Evolutionary conservation across 768 basidiomycete genomes (phyloP).

Genomic region (Mycena vitilis): DNA sequence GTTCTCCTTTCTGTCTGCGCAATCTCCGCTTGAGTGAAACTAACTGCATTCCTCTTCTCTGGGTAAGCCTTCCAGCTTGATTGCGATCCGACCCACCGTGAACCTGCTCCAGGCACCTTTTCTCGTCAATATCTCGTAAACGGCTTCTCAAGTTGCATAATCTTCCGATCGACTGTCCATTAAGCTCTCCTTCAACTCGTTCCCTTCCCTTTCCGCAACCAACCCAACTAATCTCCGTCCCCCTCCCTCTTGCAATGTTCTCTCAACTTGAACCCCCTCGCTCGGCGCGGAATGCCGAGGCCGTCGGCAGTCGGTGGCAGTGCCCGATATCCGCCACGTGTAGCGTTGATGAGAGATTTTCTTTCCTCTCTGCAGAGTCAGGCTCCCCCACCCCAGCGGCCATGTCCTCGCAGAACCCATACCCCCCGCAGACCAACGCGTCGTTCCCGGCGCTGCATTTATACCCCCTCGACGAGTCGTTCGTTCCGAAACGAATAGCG

Average conservation of each 20-base stretch:
- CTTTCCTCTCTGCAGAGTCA: not conserved
- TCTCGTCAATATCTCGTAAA: not conserved
- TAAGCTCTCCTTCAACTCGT: not conserved
- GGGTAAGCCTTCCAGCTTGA: too few species aligned
- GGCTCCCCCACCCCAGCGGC: not conserved
- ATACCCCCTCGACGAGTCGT: constrained; percentile 94
- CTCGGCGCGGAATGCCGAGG: not conserved
- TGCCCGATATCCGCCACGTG: constrained; percentile 13
- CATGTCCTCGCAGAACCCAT: constrained; percentile 22
- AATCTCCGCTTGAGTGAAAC: constrained; percentile 1
- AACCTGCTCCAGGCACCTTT: not conserved
- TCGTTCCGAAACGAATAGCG: constrained; percentile 93
- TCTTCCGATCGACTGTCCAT: not conserved
- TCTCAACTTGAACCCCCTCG: not conserved
- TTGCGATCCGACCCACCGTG: too few species aligned
- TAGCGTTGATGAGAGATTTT: constrained; percentile 26
- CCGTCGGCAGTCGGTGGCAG: not conserved
- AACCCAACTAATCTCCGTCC: too few species aligned
- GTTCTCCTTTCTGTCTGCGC: constrained; percentile 38
- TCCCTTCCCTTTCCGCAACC: not conserved
- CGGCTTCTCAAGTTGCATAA: too few species aligned
- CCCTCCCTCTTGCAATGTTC: too few species aligned
- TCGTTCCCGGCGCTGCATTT: constrained; percentile 64
- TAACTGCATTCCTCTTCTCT: too few species aligned
- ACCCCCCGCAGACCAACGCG: constrained; percentile 22